Evolutionary conservation across 441 rosid species (phyloP), one percentile per base, ranked within the genome.

Genomic region (Gossypium gossypioides): DNA sequence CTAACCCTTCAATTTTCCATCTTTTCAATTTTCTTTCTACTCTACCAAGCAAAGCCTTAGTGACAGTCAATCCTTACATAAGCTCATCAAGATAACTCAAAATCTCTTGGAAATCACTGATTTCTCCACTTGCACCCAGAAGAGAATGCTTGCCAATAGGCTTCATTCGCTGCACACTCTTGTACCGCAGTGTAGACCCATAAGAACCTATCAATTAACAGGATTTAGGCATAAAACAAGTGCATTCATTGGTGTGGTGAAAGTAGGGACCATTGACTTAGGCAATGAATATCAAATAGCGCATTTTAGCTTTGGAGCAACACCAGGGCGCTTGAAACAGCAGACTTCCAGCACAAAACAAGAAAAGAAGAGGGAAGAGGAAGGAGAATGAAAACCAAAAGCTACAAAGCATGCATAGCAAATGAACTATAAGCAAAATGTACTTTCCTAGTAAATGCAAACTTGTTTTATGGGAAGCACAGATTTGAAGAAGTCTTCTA

Each of bases 91-190:
- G 97, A 77, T 84, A 82, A 57, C 80, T 89, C 68, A 90, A 80
- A 60, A 96, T 88, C 84, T 96, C 99, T 81, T 93, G 96, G 75
- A 96, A 96, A 87, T 96, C 98, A 68, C 97, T 93, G 27, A 91
- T 81, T 79, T 96, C 99, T 76, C 99, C 99, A 27, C 98, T 89
- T 25, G 93, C 99, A 69, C 99, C 98, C 12, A 96, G 87, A 72
- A 93, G 91, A 78, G 98, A 96, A 74, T 92, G 99, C 82, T 90
- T 93, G 52, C 99, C 99, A 66, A 95, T 80, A 25, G 96, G 83
- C 86, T 88, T 88, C 77, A 96, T 71, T 44, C 98, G 83, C 84
- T 90, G 97, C 62, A 93, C 89, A 72, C 87, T 89, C 86, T 96
- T 96, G 85, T 90, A 96, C 46, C 96, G 85, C 74, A 92, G 77